phyloP scores from a whole-genome alignment of 2,329 filamentous ascomycete genomes.

The Xylaria sp. region DNA sequence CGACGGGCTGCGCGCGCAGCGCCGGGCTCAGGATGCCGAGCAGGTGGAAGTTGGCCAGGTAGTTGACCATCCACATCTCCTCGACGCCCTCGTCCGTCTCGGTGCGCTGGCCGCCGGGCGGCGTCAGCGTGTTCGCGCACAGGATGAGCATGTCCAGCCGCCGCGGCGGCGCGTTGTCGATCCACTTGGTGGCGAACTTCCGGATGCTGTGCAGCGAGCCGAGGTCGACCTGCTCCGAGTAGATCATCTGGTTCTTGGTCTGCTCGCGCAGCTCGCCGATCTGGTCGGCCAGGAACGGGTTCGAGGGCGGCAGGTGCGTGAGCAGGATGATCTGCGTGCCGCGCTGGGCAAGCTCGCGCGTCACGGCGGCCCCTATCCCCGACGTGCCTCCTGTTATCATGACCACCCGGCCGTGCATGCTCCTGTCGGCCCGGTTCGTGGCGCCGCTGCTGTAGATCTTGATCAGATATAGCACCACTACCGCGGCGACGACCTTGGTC shows the following conservation, averaged over 20 bases:
- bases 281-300: slow-evolving; percentile 91
- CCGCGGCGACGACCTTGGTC: slow-evolving; percentile 51
- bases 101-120: slow-evolving; percentile 67
- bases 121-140: slow-evolving; percentile 81
- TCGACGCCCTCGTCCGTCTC: slow-evolving; percentile 84
- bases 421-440: slow-evolving; percentile 77
- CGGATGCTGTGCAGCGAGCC: slow-evolving; percentile 89
- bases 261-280: slow-evolving; percentile 84
- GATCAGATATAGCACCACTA: slow-evolving; percentile 56
- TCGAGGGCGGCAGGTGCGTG: slow-evolving; percentile 80
- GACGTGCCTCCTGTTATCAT: slow-evolving; percentile 96
- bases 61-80: slow-evolving; percentile 93
- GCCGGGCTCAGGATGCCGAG: slow-evolving; percentile 91
- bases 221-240: slow-evolving; percentile 94
- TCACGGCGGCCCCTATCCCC: slow-evolving; percentile 84
- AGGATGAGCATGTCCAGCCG: slow-evolving; percentile 91
- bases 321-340: slow-evolving; percentile 93
- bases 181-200: slow-evolving; percentile 95
- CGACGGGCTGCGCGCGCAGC: slow-evolving; percentile 88
- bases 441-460: slow-evolving; percentile 85
- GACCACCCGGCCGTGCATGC: slow-evolving; percentile 93
- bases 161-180: slow-evolving; percentile 91
- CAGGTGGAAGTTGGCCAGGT: slow-evolving; percentile 93
- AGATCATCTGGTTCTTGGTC: slow-evolving; percentile 87
- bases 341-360: slow-evolving; percentile 77